Percentiles rank a stretch among this genome's conserved stretches.
These are phyloP conservation scores for Moesziomyces globuligerus DNA, from an alignment of 1,284 basidiomycete genomes.

Conservation along the genomic window DNA sequence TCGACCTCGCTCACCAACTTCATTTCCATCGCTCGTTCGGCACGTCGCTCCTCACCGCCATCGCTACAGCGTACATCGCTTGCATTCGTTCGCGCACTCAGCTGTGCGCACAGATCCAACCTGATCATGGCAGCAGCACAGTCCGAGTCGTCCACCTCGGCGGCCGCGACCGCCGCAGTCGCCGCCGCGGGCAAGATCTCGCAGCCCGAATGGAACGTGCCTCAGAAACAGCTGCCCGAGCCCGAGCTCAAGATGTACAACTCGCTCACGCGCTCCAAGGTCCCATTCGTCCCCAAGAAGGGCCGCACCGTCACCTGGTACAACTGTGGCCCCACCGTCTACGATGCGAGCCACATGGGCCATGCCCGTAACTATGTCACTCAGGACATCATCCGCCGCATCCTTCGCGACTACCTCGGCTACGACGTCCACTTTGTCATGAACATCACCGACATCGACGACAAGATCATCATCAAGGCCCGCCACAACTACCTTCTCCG, in stretches of 20 bases:
- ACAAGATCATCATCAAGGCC: conserved; percentile 78
- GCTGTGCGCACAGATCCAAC: conserved; percentile 32
- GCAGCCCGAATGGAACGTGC: conserved; percentile 44
- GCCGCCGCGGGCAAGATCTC: conserved; percentile 26
- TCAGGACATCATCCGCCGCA: conserved; percentile 91
- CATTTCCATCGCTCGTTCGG: conserved; percentile 7
- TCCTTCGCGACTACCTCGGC: conserved; percentile 94
- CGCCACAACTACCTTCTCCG: conserved; percentile 72
- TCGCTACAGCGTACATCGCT: neutral
- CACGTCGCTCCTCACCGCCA: neutral
- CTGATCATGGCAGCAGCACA: conserved; percentile 46
- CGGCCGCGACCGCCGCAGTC: conserved; percentile 2
- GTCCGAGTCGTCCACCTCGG: conserved; percentile 22
- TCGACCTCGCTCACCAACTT: conserved; percentile 7
- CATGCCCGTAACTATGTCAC: conserved; percentile 99
- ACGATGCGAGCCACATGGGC: conserved; percentile 98
- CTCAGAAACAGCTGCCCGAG: conserved; percentile 38
- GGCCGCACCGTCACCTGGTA: conserved; percentile 97
- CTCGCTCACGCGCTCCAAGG: conserved; percentile 88
- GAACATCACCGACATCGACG: conserved; percentile 99
- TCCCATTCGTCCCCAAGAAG: conserved; percentile 78
- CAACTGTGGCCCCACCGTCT: conserved; percentile 97
- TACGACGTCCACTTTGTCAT: conserved; percentile 99
- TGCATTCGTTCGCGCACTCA: conserved; percentile 11
- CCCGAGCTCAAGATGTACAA: conserved; percentile 85